A percentile compares a stretch with the other conserved stretches of the same genome.
Evolutionary conservation across 1,139 yeast species (phyloP).

Genomic region (Lodderomyces jiufengensis): DNA sequence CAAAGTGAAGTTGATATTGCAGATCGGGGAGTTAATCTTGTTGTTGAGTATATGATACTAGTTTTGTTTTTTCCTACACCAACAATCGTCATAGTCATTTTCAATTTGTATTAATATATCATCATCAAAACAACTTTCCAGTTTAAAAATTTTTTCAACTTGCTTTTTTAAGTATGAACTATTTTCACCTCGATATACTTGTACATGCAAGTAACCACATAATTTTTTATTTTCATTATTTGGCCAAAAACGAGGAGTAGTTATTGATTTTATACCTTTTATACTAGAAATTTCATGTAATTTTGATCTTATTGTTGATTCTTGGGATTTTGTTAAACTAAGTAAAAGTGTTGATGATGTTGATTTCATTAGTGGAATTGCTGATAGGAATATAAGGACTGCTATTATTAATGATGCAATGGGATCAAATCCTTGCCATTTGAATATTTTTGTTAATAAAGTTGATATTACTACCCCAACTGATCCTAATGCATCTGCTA

Average conservation of each 20-base stretch:
- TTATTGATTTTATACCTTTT: constrained; percentile 79
- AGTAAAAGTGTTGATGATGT: constrained; percentile 74
- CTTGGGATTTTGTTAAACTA: constrained; percentile 51
- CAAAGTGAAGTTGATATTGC: too few relatives aligned
- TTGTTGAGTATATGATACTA: too few relatives aligned
- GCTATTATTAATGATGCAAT: constrained; percentile 89
- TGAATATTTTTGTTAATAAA: constrained; percentile 52
- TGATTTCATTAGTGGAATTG: constrained; percentile 78
- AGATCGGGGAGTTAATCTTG: too few relatives aligned
- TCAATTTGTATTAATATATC: constrained; percentile 61
- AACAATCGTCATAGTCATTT: constrained; percentile 53
- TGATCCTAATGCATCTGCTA: constrained; percentile 95
- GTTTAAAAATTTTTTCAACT: constrained; percentile 46
- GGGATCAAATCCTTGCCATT: constrained; percentile 78
- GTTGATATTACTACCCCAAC: constrained; percentile 95
- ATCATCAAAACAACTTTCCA: constrained; percentile 27
- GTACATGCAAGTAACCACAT: constrained; percentile 66
- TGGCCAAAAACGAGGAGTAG: constrained; percentile 93
- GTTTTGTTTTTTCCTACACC: constrained; percentile 43
- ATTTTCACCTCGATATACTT: constrained; percentile 65
- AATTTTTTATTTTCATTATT: constrained; percentile 36
- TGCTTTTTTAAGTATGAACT: constrained; percentile 56
- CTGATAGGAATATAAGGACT: constrained; percentile 69
- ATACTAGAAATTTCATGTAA: constrained; percentile 64
- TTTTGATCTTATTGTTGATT: constrained; percentile 57